Evolutionary conservation across 1,139 yeast genomes (phyloP).

Genomic region (Candida tetrigidarum): DNA sequence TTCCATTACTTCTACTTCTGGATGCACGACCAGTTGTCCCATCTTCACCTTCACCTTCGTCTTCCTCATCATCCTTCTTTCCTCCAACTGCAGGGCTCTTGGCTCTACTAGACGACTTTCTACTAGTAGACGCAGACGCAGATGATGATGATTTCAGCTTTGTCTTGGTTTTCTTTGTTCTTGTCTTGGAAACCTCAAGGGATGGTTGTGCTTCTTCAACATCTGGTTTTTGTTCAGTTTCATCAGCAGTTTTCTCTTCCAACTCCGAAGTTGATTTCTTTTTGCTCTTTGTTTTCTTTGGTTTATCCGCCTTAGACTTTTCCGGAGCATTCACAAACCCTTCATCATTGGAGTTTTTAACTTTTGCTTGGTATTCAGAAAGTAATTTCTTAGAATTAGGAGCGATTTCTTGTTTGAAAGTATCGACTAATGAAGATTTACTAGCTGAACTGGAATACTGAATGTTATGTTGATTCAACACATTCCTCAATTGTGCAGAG

Average conservation of each 20-base stretch:
- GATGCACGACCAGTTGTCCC: background rate
- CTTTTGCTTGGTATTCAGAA: conserved; percentile 19
- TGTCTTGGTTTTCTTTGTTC: too few relatives aligned
- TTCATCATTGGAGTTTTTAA: conserved; percentile 25
- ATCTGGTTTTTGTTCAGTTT: background rate
- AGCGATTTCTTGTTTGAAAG: conserved; percentile 54
- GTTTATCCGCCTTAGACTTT: background rate
- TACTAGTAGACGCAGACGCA: too few relatives aligned
- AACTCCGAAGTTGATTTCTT: background rate
- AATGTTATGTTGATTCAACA: conserved; percentile 61
- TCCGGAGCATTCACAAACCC: conserved; percentile 22
- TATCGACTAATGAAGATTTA: conserved; percentile 58
- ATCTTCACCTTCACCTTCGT: too few relatives aligned
- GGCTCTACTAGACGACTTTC: background rate
- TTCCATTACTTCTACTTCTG: background rate
- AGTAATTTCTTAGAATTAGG: conserved; percentile 41
- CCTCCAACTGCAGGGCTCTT: background rate
- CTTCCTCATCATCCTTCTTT: conserved; percentile 2
- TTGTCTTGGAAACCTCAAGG: background rate
- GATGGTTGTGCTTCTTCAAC: background rate
- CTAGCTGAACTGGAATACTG: conserved; percentile 62
- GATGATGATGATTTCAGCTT: background rate
- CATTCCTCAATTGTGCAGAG: conserved; percentile 65
- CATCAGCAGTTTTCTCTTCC: too few relatives aligned
- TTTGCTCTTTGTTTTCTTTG: background rate